A percentile compares a stretch with the other conserved stretches of the same genome.
Conservation (phyloP, 345 rosid species). For the Salix koriyanagi region DNA sequence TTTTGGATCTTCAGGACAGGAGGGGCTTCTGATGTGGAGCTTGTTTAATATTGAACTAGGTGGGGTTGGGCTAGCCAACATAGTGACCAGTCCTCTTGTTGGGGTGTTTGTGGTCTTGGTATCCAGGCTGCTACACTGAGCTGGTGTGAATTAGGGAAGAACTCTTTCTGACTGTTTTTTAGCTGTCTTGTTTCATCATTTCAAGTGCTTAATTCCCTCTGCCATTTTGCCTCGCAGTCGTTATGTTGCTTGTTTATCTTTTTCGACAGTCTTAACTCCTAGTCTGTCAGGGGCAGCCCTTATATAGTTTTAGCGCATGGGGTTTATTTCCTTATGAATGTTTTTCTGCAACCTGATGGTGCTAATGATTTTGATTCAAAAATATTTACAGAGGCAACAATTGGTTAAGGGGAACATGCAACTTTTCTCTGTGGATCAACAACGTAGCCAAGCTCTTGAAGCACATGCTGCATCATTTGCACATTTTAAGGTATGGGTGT, state of each 20-base stretch:
- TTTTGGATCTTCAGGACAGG: neutral
- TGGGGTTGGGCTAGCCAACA: neutral
- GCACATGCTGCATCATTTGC: conserved; percentile 99
- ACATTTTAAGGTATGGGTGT: conserved; percentile 54
- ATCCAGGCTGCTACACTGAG: neutral
- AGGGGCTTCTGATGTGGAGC: neutral
- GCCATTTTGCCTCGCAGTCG: neutral
- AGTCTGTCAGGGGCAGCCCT: neutral
- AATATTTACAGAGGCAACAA: conserved; percentile 57
- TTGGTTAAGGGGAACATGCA: conserved; percentile 94
- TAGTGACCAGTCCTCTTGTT: neutral
- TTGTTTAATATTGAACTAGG: neutral
- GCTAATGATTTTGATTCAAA: neutral
- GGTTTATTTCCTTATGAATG: neutral
- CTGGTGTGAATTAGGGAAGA: neutral
- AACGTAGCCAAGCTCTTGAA: conserved; percentile 98
- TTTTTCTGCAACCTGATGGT: neutral
- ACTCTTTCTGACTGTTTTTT: neutral
- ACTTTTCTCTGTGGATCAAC: conserved; percentile 91
- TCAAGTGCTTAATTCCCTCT: neutral
- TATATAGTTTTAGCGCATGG: neutral
- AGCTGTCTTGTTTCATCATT: neutral
- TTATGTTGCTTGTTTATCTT: neutral
- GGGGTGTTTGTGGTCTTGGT: neutral
- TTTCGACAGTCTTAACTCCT: neutral